Evolutionary conservation across 805 yeast species (phyloP).

Genomic region (Ogataea wickerhamii): DNA sequence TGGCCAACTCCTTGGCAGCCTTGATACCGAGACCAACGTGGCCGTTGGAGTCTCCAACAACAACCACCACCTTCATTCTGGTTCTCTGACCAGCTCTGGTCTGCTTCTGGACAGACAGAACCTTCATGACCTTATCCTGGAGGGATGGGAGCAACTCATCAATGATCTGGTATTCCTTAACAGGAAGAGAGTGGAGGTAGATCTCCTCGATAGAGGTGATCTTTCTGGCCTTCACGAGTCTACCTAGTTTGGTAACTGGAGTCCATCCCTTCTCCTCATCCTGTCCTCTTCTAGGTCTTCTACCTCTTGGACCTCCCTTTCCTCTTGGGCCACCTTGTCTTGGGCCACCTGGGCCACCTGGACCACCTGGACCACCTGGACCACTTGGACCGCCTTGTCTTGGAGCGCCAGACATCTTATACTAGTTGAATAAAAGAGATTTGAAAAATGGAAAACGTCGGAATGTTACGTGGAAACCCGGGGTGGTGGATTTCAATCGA

Average conservation of each 20-base stretch:
- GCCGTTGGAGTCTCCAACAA: slow-evolving; percentile 99
- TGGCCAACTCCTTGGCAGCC: slow-evolving; percentile 99
- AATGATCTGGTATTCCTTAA: slow-evolving; percentile 98
- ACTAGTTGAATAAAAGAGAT: slow-evolving; percentile 9
- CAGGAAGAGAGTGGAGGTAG: slow-evolving; percentile 98
- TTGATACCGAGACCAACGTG: slow-evolving; percentile 99
- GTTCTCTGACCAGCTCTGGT: slow-evolving; percentile 99
- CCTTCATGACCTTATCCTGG: slow-evolving; percentile 99
- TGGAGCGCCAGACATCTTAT: slow-evolving; percentile 44
- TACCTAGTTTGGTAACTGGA: slow-evolving; percentile 99
- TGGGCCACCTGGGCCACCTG: slow-evolving; percentile 46
- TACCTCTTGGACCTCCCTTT: slow-evolving; percentile 54
- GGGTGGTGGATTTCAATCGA: slow-evolving; percentile 68
- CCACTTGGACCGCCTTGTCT: slow-evolving; percentile 35
- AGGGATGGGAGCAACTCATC: slow-evolving; percentile 94
- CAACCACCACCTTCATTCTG: slow-evolving; percentile 99
- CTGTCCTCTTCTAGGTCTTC: slow-evolving; percentile 63
- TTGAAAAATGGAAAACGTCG: slow-evolving; percentile 37
- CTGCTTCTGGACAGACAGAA: slow-evolving; percentile 99
- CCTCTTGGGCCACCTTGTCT: slow-evolving; percentile 50
- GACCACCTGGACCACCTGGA: slow-evolving; percentile 34
- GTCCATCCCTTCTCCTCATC: slow-evolving; percentile 98
- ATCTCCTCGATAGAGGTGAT: slow-evolving; percentile 94
- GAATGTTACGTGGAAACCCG: slow-evolving; percentile 72
- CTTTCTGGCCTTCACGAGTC: slow-evolving; percentile 99